Evolutionary conservation across 257 asterid genomes (phyloP).

Genomic region (Paraleonurus japonicus): DNA sequence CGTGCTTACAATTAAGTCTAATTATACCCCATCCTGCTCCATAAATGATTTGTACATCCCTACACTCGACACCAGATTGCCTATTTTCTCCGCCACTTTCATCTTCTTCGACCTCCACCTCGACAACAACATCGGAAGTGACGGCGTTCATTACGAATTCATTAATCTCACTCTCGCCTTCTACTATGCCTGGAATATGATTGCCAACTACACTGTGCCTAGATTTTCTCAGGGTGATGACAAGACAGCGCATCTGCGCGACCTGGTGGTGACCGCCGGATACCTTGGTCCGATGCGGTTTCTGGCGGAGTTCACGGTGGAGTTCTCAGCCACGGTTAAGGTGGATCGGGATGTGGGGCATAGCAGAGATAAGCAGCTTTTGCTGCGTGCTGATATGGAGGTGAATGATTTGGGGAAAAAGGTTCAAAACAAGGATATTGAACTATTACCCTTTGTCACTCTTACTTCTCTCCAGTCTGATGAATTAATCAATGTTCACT

Average conservation of each 20-base stretch:
- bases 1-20: too few relatives aligned
- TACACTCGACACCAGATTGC: background rate
- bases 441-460: too few relatives aligned
- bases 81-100: background rate
- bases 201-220: background rate
- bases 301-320: background rate
- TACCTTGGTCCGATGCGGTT: background rate
- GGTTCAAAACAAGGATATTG: background rate
- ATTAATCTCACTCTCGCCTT: background rate
- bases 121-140: background rate
- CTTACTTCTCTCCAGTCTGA: background rate
- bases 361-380: background rate
- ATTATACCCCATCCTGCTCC: background rate
- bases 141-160: background rate
- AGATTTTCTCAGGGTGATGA: background rate
- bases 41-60: background rate
- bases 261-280: background rate
- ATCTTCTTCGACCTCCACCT: background rate
- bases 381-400: background rate
- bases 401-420: background rate
- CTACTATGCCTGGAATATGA: background rate
- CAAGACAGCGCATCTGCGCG: background rate
- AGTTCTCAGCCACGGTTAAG: background rate
- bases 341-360: background rate
- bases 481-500: background rate